Evolutionary conservation across 1,139 yeast genomes (phyloP).

Genomic region (Maudiozyma humilis): DNA sequence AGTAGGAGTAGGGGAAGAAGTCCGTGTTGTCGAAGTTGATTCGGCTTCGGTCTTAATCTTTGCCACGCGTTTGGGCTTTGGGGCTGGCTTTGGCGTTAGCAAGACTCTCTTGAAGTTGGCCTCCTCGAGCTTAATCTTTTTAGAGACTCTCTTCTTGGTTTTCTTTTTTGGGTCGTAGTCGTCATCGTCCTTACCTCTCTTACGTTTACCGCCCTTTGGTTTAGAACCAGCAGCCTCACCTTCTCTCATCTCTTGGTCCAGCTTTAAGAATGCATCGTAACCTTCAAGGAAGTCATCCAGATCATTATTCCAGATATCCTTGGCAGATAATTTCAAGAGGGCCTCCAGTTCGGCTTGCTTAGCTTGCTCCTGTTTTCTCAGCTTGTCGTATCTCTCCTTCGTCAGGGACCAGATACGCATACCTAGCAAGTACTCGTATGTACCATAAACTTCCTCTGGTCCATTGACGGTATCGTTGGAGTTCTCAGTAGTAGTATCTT

Average conservation of each 20-base stretch:
- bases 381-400: slow-evolving; percentile 73
- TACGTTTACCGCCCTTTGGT: slow-evolving; percentile 27
- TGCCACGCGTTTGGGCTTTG: slow-evolving; percentile 20
- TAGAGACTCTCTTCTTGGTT: slow-evolving; percentile 16
- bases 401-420: slow-evolving; percentile 95
- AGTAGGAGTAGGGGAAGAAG: slow-evolving; percentile 9
- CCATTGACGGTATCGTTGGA: slow-evolving; percentile 25
- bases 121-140: slow-evolving; percentile 24
- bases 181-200: slow-evolving; percentile 28
- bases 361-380: slow-evolving; percentile 61
- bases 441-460: slow-evolving; percentile 39
- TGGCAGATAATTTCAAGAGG: slow-evolving; percentile 63
- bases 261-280: slow-evolving; percentile 57
- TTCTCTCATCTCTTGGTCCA: slow-evolving; percentile 41
- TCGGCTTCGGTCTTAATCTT: slow-evolving; percentile 19
- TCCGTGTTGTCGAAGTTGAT: slow-evolving; percentile 9
- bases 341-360: slow-evolving; percentile 65
- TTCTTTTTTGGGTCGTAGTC: slow-evolving; percentile 29
- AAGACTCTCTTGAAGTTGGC: slow-evolving; percentile 27
- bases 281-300: slow-evolving; percentile 60
- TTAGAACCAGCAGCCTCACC: slow-evolving; percentile 26
- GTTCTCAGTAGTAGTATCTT: slow-evolving; percentile 15
- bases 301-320: slow-evolving; percentile 82
- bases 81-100: slow-evolving; percentile 24
- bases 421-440: slow-evolving; percentile 69